Evolutionary conservation across 2,329 filamentous ascomycete genomes (phyloP), one percentile per base, ranked within the genome.

Genomic region (Cryphonectria radicalis): DNA sequence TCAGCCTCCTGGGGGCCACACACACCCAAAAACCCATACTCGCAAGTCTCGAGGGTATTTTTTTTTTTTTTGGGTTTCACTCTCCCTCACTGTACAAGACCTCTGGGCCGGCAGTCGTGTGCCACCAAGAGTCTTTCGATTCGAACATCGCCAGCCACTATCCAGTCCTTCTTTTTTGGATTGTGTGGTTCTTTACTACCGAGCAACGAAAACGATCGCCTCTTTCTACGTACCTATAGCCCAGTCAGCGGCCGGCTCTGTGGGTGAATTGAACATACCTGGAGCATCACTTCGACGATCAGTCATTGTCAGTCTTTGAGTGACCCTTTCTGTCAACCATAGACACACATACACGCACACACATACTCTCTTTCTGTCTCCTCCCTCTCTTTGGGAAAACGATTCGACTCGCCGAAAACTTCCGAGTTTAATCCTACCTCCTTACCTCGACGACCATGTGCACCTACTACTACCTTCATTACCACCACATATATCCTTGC

Each of bases 401-500:
- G 10, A 13, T 40, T 40, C 10, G 37, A 13, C 37, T 11, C 37
- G 37, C 37, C 37, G 37, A 40, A 40, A 13, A 32, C 4, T 4
- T 13, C 10, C 37, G 37, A 40, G 3, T 40, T 11, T 11, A 11
- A 40, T 40, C 17, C 28, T 37, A n/a, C 4, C 69, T 55, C 4
- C 66, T 55, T 19, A 66, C 59, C 67, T 63, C 66, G 37, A 40
- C 35, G 28, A 74, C 72, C 57, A 88, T 88, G 86, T 88, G 86
- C 74, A 82, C 80, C 72, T 84, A 83, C 77, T 83, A 84, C 73
- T 84, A 84, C 75, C 79, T 86, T 59, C 85, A 88, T 75, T 82
- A 86, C 76, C 86, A 88, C 75, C 86, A 86, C 74, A 74, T 82
- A 42, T 76, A 80, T 35, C 82, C 84, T 7, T 87, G 84, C 74